Percentiles rank a stretch among this genome's conserved stretches.
Conservation (phyloP, 495 filamentous ascomycete species). For the Rhizodiscina lignyota region DNA sequence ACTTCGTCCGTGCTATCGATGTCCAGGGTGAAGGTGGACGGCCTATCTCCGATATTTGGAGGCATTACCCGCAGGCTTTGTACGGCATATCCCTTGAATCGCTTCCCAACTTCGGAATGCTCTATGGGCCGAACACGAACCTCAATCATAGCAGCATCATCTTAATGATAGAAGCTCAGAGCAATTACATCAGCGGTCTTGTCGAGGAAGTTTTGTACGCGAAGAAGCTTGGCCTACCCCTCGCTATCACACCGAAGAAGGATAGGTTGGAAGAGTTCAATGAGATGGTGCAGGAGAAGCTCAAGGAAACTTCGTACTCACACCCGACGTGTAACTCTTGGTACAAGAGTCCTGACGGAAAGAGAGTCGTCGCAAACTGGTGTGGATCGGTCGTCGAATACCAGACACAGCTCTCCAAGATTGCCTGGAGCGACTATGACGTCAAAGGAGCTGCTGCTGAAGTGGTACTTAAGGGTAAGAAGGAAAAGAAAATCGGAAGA, state of each 20-base stretch:
- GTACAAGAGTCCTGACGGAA: conserved; percentile 36
- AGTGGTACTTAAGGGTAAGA: conserved; percentile 17
- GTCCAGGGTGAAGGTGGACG: conserved; percentile 29
- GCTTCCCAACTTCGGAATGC: conserved; percentile 40
- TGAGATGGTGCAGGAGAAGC: conserved; percentile 24
- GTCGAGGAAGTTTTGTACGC: conserved; percentile 26
- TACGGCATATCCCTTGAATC: conserved; percentile 30
- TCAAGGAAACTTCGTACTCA: conserved; percentile 30
- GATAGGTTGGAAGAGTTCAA: conserved; percentile 27
- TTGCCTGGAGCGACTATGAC: conserved; percentile 33
- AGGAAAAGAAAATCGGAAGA: conserved; percentile 22
- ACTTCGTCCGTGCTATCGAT: conserved; percentile 38
- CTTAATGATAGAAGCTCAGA: conserved; percentile 44
- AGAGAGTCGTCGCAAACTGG: conserved; percentile 39
- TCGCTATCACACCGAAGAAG: conserved; percentile 24
- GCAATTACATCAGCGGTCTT: conserved; percentile 31
- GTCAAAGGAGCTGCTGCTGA: conserved; percentile 21
- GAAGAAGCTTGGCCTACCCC: conserved; percentile 18
- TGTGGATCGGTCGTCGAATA: conserved; percentile 32
- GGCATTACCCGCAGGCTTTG: conserved; percentile 26
- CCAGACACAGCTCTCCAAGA: conserved; percentile 24
- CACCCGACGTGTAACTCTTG: conserved; percentile 37
- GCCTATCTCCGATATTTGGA: conserved; percentile 31
- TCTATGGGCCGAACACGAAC: conserved; percentile 42
- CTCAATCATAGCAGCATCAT: conserved; percentile 37